phyloP scores from a whole-genome alignment of 2,329 filamentous ascomycete genomes.

The Trichoderma breve region DNA sequence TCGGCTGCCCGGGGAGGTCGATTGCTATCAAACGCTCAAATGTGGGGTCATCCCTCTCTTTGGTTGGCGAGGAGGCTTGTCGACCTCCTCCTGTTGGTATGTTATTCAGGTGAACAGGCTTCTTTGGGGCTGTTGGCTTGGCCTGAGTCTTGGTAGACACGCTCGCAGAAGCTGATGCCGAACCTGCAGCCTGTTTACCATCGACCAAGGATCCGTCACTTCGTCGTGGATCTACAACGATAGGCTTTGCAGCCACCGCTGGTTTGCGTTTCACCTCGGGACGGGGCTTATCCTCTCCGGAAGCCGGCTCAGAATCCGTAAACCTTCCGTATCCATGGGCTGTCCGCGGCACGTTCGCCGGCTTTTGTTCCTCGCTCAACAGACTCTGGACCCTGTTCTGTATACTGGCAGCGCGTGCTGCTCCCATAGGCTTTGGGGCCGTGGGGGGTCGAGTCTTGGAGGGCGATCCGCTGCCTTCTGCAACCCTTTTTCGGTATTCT shows the following conservation, averaged over 20 bases:
- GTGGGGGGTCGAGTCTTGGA: conserved; percentile 39
- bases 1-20: conserved; percentile 48
- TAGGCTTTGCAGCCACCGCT: conserved; percentile 35
- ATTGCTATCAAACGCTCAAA: conserved; percentile 44
- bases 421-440: conserved; percentile 52
- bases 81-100: conserved; percentile 45
- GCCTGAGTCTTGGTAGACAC: conserved; percentile 29
- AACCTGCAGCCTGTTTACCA: conserved; percentile 19
- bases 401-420: conserved; percentile 74
- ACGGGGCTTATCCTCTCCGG: conserved; percentile 40
- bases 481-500: conserved; percentile 77
- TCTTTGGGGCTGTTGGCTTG: conserved; percentile 58
- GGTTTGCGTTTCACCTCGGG: conserved; percentile 55
- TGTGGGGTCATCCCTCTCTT: conserved; percentile 32
- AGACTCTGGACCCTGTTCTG: conserved; percentile 87
- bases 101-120: conserved; percentile 60
- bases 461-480: conserved; percentile 41
- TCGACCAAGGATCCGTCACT: conserved; percentile 18
- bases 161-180: conserved; percentile 27
- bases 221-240: conserved; percentile 29
- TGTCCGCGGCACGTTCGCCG: conserved; percentile 60
- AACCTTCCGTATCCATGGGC: conserved; percentile 89
- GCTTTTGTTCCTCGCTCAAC: conserved; percentile 71
- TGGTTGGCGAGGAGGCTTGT: conserved; percentile 44
- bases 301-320: conserved; percentile 54